Conservation (phyloP, 148 eudicot genomes). For the Rheum nobile region DNA sequence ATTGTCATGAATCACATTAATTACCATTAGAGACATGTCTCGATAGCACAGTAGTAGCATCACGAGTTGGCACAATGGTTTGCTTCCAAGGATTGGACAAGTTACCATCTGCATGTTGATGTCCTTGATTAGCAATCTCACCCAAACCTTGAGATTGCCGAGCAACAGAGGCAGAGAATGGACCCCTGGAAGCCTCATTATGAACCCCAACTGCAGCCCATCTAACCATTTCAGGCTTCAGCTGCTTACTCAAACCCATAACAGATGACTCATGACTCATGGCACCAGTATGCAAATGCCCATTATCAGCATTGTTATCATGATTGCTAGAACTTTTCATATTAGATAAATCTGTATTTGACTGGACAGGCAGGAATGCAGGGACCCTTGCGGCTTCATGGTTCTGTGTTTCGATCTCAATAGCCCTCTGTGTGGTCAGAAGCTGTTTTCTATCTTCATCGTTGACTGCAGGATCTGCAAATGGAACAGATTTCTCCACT, state of each 20-base stretch:
- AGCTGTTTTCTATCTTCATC: conserved; percentile 26
- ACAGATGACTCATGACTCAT: conserved; percentile 16
- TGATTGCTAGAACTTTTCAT: conserved; percentile 24
- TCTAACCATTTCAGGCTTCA: conserved; percentile 40
- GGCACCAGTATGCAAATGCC: conserved; percentile 19
- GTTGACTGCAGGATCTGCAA: conserved; percentile 15
- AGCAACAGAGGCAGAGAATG: conserved; percentile 21
- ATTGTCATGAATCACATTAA: not conserved
- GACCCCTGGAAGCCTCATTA: conserved; percentile 25
- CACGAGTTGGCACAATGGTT: conserved; percentile 26
- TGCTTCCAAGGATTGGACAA: conserved; percentile 40
- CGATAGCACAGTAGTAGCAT: conserved; percentile 21
- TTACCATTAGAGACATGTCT: conserved; percentile 31
- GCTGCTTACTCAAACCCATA: conserved; percentile 30
- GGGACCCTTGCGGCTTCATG: conserved; percentile 28
- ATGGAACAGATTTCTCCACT: conserved; percentile 20
- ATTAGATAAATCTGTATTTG: conserved; percentile 24
- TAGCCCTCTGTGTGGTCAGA: conserved; percentile 17
- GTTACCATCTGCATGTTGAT: conserved; percentile 24
- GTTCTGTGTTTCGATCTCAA: conserved; percentile 27
- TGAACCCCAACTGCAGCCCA: conserved; percentile 33
- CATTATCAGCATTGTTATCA: conserved; percentile 26
- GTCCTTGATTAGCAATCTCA: conserved; percentile 29
- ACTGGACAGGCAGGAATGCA: conserved; percentile 20
- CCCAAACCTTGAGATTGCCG: conserved; percentile 26